Evolutionary conservation across 2,329 filamentous ascomycete genomes (phyloP).

Genomic region (Pezicula carpinea): DNA sequence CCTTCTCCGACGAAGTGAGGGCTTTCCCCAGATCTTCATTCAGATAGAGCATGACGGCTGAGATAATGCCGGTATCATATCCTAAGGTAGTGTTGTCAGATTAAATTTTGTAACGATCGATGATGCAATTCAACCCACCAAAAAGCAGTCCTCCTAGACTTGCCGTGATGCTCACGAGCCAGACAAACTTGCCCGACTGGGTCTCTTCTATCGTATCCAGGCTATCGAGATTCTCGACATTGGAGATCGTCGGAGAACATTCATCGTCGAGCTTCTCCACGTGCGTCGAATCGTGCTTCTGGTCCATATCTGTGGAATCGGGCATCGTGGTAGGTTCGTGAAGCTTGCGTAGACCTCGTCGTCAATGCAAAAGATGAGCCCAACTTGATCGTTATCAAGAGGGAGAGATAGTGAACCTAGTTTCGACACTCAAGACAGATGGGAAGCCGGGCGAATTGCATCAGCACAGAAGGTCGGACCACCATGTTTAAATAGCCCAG

Average conservation of each 20-base stretch:
- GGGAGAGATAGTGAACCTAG: too few species aligned
- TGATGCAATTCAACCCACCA: constrained; percentile 32
- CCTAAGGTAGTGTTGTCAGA: constrained; percentile 19
- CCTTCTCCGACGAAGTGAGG: constrained; percentile 39
- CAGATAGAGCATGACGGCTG: constrained; percentile 38
- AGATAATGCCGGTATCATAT: constrained; percentile 44
- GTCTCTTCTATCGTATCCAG: constrained; percentile 33
- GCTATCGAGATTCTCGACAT: constrained; percentile 11
- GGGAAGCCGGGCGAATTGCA: too few species aligned
- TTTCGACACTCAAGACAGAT: too few species aligned
- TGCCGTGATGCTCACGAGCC: constrained; percentile 56
- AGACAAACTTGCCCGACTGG: constrained; percentile 43
- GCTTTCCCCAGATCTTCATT: constrained; percentile 33
- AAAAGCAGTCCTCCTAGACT: constrained; percentile 62
- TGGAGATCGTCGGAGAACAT: constrained; percentile 3
- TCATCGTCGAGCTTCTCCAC: constrained; percentile 7
- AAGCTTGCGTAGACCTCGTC: not conserved
- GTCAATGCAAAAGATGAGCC: too few species aligned
- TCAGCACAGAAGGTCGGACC: too few species aligned
- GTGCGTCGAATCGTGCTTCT: constrained; percentile 8
- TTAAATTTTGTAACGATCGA: constrained; percentile 19
- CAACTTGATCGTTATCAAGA: too few species aligned
- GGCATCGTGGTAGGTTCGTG: not conserved
- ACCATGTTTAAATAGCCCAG: too few species aligned
- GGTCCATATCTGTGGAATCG: not conserved